Evolutionary conservation across 2,329 filamentous ascomycete species (phyloP), one percentile per base, ranked within the genome.

Genomic region (Botrytis tulipae): DNA sequence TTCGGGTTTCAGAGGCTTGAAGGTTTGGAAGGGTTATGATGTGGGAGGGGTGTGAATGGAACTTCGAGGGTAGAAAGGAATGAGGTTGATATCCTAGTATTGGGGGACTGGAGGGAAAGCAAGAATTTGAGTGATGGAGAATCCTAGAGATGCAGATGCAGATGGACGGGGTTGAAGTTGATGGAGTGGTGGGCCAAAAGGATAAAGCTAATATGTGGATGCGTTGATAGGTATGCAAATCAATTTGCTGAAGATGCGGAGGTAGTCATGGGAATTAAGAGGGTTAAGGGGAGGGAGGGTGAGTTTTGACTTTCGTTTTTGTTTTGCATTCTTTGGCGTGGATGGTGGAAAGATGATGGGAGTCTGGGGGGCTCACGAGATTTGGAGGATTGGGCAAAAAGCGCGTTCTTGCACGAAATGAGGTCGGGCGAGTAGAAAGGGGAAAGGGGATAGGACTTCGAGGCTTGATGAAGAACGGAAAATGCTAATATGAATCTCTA

Each of bases 211-310:
- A 59, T 59, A 10, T 59, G 29, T 59, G 35, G 35, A 62, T 42
- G 35, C 22, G 18, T 62, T 14, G 10, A 42, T 62, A 62, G 65
- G 25, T 68, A 68, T 42, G 65, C 46, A 22, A 48, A 57, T 32
- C 65, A 57, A 42, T 68, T 68, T 57, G 85, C 86, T 0, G 73
- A 81, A 22, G 83, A 86, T 81, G 87, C 85, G 3, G 84, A 81
- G 12, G 76, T 89, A 68, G 82, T 88, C 51, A 88, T 89, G 86
- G 86, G 83, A 4, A 83, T 82, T 3, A 87, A 86, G 76, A 82
- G 79, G 59, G 84, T 78, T 10, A 80, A 81, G 16, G 87, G 87
- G 1, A 78, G 80, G 51, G 82, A 84, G 69, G 85, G 86, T 87
- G 76, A 67, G 78, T 74, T 40, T 35, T 54, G 35, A 29, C 9